Evolutionary conservation across 139 green algal species (phyloP).

Genomic region (Tetraselmis striata): DNA sequence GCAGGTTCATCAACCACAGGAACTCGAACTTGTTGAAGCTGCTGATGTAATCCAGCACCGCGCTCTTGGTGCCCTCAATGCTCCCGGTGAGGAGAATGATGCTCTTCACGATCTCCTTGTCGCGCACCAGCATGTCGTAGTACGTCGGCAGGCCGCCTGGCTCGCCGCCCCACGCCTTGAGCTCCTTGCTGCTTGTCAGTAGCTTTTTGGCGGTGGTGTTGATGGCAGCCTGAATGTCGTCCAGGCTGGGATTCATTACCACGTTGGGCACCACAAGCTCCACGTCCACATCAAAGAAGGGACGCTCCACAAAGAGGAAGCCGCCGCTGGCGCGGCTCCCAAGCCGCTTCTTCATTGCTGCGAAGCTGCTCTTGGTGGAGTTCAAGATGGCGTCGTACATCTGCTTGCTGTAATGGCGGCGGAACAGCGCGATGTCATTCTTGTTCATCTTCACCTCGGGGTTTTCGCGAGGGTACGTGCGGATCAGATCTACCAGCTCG

Average conservation of each 20-base stretch:
- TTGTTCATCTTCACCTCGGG: slow-evolving; percentile 36
- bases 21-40: slow-evolving; percentile 76
- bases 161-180: slow-evolving; percentile 65
- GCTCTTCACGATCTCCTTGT: slow-evolving; percentile 79
- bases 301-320: slow-evolving; percentile 69
- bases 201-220: slow-evolving; percentile 69
- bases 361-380: slow-evolving; percentile 63
- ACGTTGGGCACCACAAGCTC: slow-evolving; percentile 82
- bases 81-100: slow-evolving; percentile 73
- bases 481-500: slow-evolving; percentile 52
- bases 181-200: slow-evolving; percentile 39
- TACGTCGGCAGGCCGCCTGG: slow-evolving; percentile 40
- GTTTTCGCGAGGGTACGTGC: slow-evolving; percentile 68
- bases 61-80: slow-evolving; percentile 69
- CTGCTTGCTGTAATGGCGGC: slow-evolving; percentile 61
- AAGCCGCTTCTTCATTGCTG: slow-evolving; percentile 70
- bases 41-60: slow-evolving; percentile 65
- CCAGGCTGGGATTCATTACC: slow-evolving; percentile 69
- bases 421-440: slow-evolving; percentile 43
- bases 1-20: slow-evolving; percentile 79
- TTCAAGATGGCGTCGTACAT: slow-evolving; percentile 79
- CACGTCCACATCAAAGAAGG: slow-evolving; percentile 86
- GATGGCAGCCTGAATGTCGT: slow-evolving; percentile 81
- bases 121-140: slow-evolving; percentile 68
- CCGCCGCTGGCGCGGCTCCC: slow-evolving; percentile 44